These are phyloP conservation scores for Eucalyptus rudis DNA, from an alignment of 345 rosid species.

Conservation along the genomic window DNA sequence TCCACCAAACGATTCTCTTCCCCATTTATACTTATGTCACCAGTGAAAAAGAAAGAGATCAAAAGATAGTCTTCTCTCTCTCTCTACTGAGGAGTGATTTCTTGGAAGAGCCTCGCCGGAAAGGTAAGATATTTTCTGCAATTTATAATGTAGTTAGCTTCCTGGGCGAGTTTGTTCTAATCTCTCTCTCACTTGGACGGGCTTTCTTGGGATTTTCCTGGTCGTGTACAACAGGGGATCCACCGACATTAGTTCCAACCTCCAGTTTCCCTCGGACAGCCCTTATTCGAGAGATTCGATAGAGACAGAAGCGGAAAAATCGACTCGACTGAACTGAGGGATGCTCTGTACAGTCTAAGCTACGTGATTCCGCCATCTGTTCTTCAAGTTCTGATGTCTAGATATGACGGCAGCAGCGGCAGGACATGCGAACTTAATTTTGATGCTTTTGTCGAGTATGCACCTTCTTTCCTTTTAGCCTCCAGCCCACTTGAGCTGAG, in stretches of 20 bases:
- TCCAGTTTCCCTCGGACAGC: neutral
- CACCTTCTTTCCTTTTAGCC: neutral
- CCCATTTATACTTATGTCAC: neutral
- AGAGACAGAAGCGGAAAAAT: slow-evolving; percentile 60
- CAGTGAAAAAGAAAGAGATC: neutral
- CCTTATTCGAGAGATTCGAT: slow-evolving; percentile 41
- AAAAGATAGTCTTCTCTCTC: neutral
- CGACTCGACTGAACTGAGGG: slow-evolving; percentile 37
- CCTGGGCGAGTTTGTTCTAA: neutral
- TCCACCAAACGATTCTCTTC: too few relatives aligned
- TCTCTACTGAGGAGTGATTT: neutral
- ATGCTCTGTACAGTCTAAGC: slow-evolving; percentile 52
- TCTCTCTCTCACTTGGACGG: neutral
- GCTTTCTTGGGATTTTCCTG: neutral
- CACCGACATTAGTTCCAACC: neutral
- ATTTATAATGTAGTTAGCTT: too few relatives aligned
- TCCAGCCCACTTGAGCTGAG: neutral
- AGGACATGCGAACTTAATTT: slow-evolving; percentile 34
- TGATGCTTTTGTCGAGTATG: slow-evolving; percentile 61
- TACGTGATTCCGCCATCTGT: slow-evolving; percentile 51
- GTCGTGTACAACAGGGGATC: neutral
- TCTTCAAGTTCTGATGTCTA: slow-evolving; percentile 34
- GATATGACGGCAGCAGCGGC: slow-evolving; percentile 40
- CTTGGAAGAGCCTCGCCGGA: neutral
- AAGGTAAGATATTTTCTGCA: neutral